Evolutionary conservation across 768 basidiomycete species (phyloP), one percentile per base, ranked within the genome.

Genomic region (Pleurotus eryngii): DNA sequence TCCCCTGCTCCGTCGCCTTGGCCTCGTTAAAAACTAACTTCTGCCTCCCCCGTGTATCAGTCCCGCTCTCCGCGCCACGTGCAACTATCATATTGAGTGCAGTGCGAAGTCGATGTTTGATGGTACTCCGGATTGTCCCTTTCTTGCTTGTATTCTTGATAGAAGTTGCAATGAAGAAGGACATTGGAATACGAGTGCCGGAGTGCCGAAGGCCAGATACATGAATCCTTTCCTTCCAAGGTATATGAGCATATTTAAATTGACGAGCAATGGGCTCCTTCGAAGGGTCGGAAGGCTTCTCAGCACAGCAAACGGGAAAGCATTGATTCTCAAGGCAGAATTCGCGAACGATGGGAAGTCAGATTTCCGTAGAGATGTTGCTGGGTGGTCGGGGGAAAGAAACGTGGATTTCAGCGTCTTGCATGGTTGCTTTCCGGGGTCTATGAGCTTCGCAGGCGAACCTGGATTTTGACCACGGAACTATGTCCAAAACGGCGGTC

Each of bases 401-500:
- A 63, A 39, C 4, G 54, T 40, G 12, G 4, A 3, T 53, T 43
- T 40, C 38, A 30, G 40, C 51, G 50, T 40, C 30, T 42, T 57
- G 12, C 38, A 38, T 5, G 20, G 30, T 42, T 37, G 40, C 27
- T 27, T 42, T 11, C 67, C 49, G 17, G 49, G 39, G 39, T 47
- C 49, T 40, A 61, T 17, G 24, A 70, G 49, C 0, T 63, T 49
- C 11, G 57, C 55, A 12, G 64, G 53, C 15, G 70, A 67, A 7
- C 79, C 80, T 0, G 76, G 78, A 3, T 71, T 76, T 55, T 77
- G 76, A 40, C 70, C 64, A 22, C 70, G 72, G 62, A 75, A 78
- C 79, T 81, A 17, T 6, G 30, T 37, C 9, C 26, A 37, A 48
- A 46, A 12, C 8, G 39, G n/a, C n/a, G 42, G 45, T 45, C 7